Percentiles rank a stretch among this genome's conserved stretches.
phyloP scores from a whole-genome alignment of 306 rosid genomes.

The Gillenia trifoliata region DNA sequence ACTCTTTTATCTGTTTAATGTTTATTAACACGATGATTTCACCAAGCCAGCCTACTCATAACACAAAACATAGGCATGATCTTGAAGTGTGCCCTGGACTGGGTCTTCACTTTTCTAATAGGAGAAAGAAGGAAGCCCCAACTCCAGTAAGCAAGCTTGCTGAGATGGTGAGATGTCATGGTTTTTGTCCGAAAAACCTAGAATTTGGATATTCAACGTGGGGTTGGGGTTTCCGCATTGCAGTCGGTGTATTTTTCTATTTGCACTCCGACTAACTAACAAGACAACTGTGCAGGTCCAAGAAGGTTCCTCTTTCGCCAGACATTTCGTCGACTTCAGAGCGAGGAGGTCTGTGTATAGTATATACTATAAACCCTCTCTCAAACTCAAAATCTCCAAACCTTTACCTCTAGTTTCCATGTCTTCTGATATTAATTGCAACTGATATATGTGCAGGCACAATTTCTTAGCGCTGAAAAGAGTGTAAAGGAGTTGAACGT shows the following conservation, averaged over 20 bases:
- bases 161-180: neutral
- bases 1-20: neutral
- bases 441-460: constrained; percentile 40
- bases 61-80: no score
- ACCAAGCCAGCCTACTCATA: neutral
- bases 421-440: constrained; percentile 3
- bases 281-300: constrained; percentile 48
- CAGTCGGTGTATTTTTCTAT: no score
- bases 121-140: no score
- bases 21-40: neutral
- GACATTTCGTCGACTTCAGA: constrained; percentile 76
- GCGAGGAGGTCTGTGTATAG: constrained; percentile 64
- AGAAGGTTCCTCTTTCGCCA: constrained; percentile 84
- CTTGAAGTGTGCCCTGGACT: no score
- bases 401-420: constrained; percentile 5
- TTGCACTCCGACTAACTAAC: no score
- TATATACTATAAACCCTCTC: neutral
- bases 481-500: constrained; percentile 61
- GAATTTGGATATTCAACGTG: no score
- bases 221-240: no score
- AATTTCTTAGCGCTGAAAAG: constrained; percentile 69
- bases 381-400: neutral
- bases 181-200: no score
- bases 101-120: no score
- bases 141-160: no score